Evolutionary conservation across 176 grass and related monocot species (phyloP).

Genomic region (Eragrostis curvula): DNA sequence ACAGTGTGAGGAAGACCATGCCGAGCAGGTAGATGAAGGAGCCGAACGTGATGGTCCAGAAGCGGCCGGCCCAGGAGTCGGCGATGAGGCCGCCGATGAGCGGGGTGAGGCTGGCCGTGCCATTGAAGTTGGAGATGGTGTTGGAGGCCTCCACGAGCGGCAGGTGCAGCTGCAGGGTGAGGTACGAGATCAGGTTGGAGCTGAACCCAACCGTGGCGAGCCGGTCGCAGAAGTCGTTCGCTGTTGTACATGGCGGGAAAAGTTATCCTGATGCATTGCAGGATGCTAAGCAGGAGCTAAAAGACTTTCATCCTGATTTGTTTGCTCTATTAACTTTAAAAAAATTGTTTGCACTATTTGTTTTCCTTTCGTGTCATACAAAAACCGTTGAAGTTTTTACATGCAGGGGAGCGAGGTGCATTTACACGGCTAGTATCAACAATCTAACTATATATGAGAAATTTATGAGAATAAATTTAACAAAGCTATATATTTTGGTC

Average conservation of each 20-base stretch:
- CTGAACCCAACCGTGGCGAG: constrained; percentile 68
- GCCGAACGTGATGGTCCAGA: constrained; percentile 71
- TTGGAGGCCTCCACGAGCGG: constrained; percentile 80
- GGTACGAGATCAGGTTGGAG: constrained; percentile 86
- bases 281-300: too few relatives aligned
- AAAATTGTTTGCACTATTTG: too few relatives aligned
- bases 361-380: too few relatives aligned
- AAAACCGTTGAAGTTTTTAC: too few relatives aligned
- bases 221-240: constrained; percentile 78
- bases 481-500: too few relatives aligned
- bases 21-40: constrained; percentile 65
- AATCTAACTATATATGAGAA: too few relatives aligned
- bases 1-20: constrained; percentile 67
- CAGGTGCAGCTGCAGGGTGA: constrained; percentile 77
- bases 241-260: constrained; percentile 28
- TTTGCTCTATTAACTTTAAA: too few relatives aligned
- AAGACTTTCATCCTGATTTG: too few relatives aligned
- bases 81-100: constrained; percentile 68
- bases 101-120: constrained; percentile 71
- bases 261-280: not conserved
- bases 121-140: constrained; percentile 64
- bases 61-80: constrained; percentile 75
- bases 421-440: too few relatives aligned
- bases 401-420: too few relatives aligned
- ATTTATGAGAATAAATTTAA: too few relatives aligned